phyloP scores from a whole-genome alignment of 2,329 filamentous ascomycete species.

The Ceratocystis albifundus region DNA sequence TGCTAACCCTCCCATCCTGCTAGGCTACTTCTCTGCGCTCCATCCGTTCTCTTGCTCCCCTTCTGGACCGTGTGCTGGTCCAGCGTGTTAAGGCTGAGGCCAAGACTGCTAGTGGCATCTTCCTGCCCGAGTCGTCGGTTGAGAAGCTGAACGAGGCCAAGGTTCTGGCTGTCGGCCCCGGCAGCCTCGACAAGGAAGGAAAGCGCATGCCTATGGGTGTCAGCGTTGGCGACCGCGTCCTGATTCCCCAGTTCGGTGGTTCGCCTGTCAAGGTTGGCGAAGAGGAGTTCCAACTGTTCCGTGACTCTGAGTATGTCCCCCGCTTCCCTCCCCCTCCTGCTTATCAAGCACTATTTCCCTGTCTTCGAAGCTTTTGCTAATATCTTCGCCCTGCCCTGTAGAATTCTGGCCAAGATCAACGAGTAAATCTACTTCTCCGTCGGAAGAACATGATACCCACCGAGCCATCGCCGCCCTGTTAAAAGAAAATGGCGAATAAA shows the following conservation, averaged over 20 bases:
- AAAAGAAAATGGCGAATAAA: background rate
- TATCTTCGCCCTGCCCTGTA: slow-evolving; percentile 32
- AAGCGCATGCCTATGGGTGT: slow-evolving; percentile 81
- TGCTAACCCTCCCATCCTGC: background rate
- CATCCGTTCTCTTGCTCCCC: slow-evolving; percentile 87
- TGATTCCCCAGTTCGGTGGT: slow-evolving; percentile 95
- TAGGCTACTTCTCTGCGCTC: slow-evolving; percentile 72
- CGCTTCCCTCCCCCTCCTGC: too few species aligned
- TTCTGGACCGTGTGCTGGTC: slow-evolving; percentile 95
- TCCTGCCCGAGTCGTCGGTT: slow-evolving; percentile 89
- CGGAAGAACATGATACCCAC: slow-evolving; percentile 18
- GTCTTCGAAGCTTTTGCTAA: background rate
- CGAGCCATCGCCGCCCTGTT: slow-evolving; percentile 12
- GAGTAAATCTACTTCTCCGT: slow-evolving; percentile 45
- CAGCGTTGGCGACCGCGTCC: slow-evolving; percentile 70
- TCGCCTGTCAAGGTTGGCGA: slow-evolving; percentile 95
- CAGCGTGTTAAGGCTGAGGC: slow-evolving; percentile 95
- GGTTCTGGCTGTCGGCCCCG: slow-evolving; percentile 89
- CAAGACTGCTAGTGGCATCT: slow-evolving; percentile 94
- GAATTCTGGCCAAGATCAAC: slow-evolving; percentile 97
- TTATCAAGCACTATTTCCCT: background rate
- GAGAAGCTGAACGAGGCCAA: slow-evolving; percentile 98
- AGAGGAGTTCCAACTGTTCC: slow-evolving; percentile 90
- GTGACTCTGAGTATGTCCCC: slow-evolving; percentile 87
- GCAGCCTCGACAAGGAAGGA: slow-evolving; percentile 75